phyloP scores from a whole-genome alignment of 441 rosid genomes.

The Dalechampia spathulata region DNA sequence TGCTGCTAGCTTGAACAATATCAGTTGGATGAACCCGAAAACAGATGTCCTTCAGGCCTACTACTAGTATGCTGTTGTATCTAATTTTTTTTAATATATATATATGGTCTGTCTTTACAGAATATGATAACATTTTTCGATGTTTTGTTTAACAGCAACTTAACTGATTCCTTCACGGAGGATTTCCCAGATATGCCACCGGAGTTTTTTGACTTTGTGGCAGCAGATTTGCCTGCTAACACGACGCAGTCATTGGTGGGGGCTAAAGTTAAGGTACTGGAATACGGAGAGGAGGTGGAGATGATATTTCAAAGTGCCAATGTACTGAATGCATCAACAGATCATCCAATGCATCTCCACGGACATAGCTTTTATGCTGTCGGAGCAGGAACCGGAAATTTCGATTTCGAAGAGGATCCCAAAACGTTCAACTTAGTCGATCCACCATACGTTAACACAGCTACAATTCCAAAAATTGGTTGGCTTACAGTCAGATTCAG shows the following conservation, averaged over 20 bases:
- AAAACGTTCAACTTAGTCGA: not conserved
- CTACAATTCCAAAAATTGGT: not conserved
- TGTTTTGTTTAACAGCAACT: not conserved
- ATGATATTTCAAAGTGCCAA: not conserved
- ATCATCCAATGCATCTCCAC: constrained; percentile 9
- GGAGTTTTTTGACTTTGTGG: not conserved
- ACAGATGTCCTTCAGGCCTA: not conserved
- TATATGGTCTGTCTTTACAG: too few relatives aligned
- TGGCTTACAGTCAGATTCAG: constrained; percentile 2
- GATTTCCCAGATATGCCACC: constrained; percentile 6
- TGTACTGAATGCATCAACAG: not conserved
- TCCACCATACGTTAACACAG: not conserved
- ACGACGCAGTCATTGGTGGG: not conserved
- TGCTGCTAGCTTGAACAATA: not conserved
- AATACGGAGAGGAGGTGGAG: constrained; percentile 9
- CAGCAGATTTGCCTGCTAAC: not conserved
- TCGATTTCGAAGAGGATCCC: not conserved
- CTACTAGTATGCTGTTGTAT: not conserved
- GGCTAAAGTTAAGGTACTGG: not conserved
- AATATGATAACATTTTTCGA: too few relatives aligned
- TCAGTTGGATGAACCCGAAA: not conserved
- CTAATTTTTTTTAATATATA: too few relatives aligned
- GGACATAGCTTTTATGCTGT: constrained; percentile 4
- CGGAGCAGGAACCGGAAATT: not conserved
- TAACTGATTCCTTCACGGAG: not conserved